Evolutionary conservation across 208 protist species (phyloP).

Genomic region (Lotmaria passim): DNA sequence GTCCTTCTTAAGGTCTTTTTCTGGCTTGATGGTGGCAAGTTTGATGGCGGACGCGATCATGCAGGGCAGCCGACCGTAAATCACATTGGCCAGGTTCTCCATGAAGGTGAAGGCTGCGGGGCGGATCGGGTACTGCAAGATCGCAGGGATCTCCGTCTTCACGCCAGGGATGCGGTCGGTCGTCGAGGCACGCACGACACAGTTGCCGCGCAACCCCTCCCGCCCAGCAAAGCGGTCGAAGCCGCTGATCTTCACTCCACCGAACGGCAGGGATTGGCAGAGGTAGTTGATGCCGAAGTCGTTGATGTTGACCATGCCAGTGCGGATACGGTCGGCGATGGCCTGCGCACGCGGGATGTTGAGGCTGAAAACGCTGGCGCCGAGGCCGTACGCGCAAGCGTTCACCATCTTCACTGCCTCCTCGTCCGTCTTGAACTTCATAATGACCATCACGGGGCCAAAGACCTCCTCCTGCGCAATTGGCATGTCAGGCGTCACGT

Average conservation of each 20-base stretch:
- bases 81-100: slow-evolving; percentile 68
- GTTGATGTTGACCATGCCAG: slow-evolving; percentile 94
- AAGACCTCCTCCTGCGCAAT: slow-evolving; percentile 96
- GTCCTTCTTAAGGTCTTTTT: slow-evolving; percentile 33
- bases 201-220: slow-evolving; percentile 95
- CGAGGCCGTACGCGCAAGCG: slow-evolving; percentile 88
- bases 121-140: slow-evolving; percentile 88
- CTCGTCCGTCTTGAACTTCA: slow-evolving; percentile 89
- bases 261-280: slow-evolving; percentile 96
- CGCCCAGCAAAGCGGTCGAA: slow-evolving; percentile 95
- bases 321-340: slow-evolving; percentile 83
- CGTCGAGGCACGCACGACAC: slow-evolving; percentile 82
- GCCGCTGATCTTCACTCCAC: slow-evolving; percentile 95
- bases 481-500: slow-evolving; percentile 86
- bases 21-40: slow-evolving; percentile 59
- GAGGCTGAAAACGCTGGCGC: slow-evolving; percentile 88
- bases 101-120: slow-evolving; percentile 79
- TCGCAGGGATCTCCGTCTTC: slow-evolving; percentile 78
- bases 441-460: slow-evolving; percentile 92
- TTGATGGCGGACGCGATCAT: slow-evolving; percentile 61
- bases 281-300: slow-evolving; percentile 97
- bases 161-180: slow-evolving; percentile 87
- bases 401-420: slow-evolving; percentile 92
- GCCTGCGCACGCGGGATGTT: slow-evolving; percentile 78
- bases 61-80: slow-evolving; percentile 69